Evolutionary conservation across 257 asterid genomes (phyloP).

Genomic region (Striga asiatica): DNA sequence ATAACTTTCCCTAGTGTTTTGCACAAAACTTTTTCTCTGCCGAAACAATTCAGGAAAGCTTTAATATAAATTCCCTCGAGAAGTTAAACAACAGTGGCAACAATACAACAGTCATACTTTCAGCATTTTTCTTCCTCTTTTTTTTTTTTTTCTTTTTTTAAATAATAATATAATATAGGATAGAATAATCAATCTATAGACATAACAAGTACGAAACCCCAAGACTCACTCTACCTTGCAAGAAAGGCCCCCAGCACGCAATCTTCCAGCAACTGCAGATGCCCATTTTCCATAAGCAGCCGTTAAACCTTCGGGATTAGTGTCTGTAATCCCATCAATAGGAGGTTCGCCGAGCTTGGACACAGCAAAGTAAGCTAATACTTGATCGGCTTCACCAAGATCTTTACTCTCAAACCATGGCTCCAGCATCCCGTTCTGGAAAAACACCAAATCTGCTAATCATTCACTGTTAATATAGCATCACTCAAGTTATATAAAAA

Average conservation of each 20-base stretch:
- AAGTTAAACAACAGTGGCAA: too few relatives aligned
- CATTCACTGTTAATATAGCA: too few relatives aligned
- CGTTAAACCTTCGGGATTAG: conserved; percentile 91
- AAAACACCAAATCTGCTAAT: conserved; percentile 94
- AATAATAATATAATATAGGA: too few relatives aligned
- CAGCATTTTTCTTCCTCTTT: too few relatives aligned
- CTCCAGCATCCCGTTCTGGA: conserved; percentile 99
- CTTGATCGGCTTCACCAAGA: conserved; percentile 79
- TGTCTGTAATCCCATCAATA: conserved; percentile 78
- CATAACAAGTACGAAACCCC: conserved; percentile 3
- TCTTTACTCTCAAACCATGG: conserved; percentile 90
- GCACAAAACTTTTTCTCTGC: too few relatives aligned
- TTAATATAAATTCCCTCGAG: too few relatives aligned
- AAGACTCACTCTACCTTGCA: conserved; percentile 78
- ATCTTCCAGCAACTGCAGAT: conserved; percentile 71
- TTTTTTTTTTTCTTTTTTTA: too few relatives aligned
- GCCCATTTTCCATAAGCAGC: conserved; percentile 98
- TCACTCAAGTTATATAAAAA: too few relatives aligned
- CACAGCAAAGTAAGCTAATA: conserved; percentile 90
- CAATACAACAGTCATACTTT: too few relatives aligned
- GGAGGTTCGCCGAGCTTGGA: conserved; percentile 93
- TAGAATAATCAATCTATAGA: background rate
- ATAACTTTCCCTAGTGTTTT: too few relatives aligned
- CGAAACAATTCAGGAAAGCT: too few relatives aligned
- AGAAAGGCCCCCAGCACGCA: conserved; percentile 72